A percentile compares a stretch with the other conserved stretches of the same genome.
Evolutionary conservation across 495 filamentous ascomycete genomes (phyloP).

Genomic region (Hypoxylon trugodes): DNA sequence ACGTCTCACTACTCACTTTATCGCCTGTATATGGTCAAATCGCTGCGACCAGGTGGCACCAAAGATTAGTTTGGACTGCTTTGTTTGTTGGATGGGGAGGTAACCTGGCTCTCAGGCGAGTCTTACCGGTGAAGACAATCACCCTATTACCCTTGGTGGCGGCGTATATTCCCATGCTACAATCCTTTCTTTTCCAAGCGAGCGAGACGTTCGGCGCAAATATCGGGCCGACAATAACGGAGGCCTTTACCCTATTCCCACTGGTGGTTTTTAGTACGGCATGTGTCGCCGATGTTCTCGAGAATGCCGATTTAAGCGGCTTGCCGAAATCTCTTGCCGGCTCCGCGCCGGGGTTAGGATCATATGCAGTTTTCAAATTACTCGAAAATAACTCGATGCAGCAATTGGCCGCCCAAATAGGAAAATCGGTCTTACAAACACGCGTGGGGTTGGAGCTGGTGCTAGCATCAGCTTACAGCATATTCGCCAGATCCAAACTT

Average conservation of each 20-base stretch:
- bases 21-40: constrained; percentile 88
- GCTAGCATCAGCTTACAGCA: constrained; percentile 67
- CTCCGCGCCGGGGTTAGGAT: constrained; percentile 65
- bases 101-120: constrained; percentile 59
- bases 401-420: constrained; percentile 65
- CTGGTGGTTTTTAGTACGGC: constrained; percentile 73
- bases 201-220: constrained; percentile 71
- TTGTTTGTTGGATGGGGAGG: constrained; percentile 69
- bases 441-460: constrained; percentile 75
- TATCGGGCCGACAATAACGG: constrained; percentile 78
- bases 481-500: constrained; percentile 72
- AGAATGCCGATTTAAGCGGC: constrained; percentile 63
- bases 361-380: constrained; percentile 69
- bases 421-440: constrained; percentile 68
- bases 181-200: constrained; percentile 70
- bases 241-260: constrained; percentile 74
- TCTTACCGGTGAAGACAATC: constrained; percentile 50
- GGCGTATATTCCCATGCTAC: constrained; percentile 74
- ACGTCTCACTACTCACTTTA: constrained; percentile 75
- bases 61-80: constrained; percentile 67
- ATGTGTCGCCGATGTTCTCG: constrained; percentile 69
- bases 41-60: constrained; percentile 75
- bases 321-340: constrained; percentile 65
- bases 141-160: constrained; percentile 72
- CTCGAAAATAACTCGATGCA: constrained; percentile 61